A percentile compares a stretch with the other conserved stretches of the same genome.
These are phyloP conservation scores for Coffea humblotiana DNA, from an alignment of 305 asterid species.

Conservation along the genomic window DNA sequence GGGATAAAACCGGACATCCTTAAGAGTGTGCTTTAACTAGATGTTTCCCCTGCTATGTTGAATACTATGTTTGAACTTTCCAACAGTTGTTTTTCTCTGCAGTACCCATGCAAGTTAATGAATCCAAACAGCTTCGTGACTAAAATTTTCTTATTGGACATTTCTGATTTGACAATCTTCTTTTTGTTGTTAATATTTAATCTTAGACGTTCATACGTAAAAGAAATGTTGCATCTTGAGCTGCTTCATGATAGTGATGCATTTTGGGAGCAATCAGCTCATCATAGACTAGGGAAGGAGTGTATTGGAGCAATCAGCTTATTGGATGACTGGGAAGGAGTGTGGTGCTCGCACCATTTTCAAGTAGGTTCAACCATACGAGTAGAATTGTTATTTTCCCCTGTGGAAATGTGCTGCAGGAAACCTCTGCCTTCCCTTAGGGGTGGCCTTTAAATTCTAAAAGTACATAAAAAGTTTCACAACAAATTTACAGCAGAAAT, in stretches of 20 bases:
- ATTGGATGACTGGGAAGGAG: background rate
- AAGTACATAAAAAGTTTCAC: background rate
- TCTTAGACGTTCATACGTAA: background rate
- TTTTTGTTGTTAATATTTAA: no score
- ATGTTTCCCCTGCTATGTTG: background rate
- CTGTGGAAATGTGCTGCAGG: background rate
- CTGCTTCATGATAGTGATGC: background rate
- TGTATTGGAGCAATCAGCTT: background rate
- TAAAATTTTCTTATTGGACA: background rate
- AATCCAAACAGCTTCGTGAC: background rate
- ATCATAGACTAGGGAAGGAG: background rate
- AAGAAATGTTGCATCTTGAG: background rate
- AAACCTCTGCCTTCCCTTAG: background rate
- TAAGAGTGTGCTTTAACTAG: background rate
- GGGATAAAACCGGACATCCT: background rate
- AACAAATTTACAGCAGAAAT: background rate
- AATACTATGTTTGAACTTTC: background rate
- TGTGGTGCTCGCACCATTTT: background rate
- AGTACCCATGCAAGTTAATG: background rate
- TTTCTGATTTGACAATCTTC: background rate
- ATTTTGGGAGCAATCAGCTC: background rate
- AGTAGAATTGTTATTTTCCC: background rate
- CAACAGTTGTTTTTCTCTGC: background rate
- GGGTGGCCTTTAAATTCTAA: background rate
- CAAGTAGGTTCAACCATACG: background rate